phyloP scores from a whole-genome alignment of 148 eudicot species.

The Vaccinium macrocarpon region DNA sequence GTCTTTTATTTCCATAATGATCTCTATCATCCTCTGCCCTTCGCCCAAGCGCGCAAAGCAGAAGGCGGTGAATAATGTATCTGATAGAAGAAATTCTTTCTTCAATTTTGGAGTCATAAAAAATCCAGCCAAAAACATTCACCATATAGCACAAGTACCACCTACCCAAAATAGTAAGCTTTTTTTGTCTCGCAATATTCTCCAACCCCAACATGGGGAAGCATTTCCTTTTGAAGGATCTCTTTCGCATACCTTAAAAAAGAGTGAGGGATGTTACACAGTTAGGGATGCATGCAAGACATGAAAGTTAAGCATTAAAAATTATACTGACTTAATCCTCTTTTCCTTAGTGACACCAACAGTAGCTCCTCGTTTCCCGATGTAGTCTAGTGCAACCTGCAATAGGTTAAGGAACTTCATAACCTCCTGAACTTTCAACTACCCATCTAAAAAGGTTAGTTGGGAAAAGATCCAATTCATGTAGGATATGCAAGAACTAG shows the following conservation, averaged over 20 bases:
- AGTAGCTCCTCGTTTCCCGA: constrained; percentile 94
- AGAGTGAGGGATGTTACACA: not conserved
- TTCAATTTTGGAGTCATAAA: not conserved
- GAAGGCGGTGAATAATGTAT: constrained; percentile 87
- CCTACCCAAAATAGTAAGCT: constrained; percentile 92
- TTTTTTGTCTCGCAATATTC: constrained; percentile 98
- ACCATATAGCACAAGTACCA: not conserved
- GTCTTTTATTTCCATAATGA: constrained; percentile 96
- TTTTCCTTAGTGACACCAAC: constrained; percentile 92
- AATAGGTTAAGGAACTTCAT: not conserved
- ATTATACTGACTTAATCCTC: constrained; percentile 65
- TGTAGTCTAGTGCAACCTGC: constrained; percentile 94
- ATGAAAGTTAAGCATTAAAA: constrained; percentile 2
- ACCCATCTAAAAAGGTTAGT: not conserved
- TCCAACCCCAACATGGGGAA: constrained; percentile 97
- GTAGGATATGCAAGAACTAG: not conserved
- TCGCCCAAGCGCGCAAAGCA: constrained; percentile 86
- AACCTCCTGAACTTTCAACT: not conserved
- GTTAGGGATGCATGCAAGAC: not conserved
- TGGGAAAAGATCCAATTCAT: not conserved
- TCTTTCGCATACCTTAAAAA: constrained; percentile 73
- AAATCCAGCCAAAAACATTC: not conserved
- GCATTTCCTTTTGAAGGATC: constrained; percentile 97
- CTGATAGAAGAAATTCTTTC: constrained; percentile 19
- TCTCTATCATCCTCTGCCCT: constrained; percentile 98